Conservation (phyloP, 495 filamentous ascomycete genomes). For the Mytilinidion resinicola region DNA sequence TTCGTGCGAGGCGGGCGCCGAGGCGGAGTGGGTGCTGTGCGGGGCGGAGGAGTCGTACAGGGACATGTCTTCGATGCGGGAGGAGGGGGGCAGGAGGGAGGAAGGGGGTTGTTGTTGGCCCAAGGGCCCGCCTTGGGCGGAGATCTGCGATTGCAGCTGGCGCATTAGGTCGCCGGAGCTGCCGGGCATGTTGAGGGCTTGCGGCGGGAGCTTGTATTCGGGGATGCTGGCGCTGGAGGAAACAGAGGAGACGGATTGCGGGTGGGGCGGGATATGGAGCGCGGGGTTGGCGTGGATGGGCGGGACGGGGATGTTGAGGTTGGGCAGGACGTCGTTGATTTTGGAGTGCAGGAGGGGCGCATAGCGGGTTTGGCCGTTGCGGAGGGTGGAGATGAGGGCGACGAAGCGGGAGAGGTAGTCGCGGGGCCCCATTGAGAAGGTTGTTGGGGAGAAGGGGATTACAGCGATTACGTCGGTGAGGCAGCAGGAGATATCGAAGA, state of each 20-base stretch:
- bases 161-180: not conserved
- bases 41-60: not conserved
- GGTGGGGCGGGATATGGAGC: not conserved
- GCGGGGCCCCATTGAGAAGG: conserved; percentile 59
- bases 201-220: not conserved
- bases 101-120: not conserved
- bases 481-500: conserved; percentile 68
- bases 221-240: not conserved
- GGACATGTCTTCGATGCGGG: not conserved
- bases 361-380: conserved; percentile 64
- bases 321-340: conserved; percentile 58
- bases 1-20: not conserved
- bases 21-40: not conserved
- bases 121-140: too few relatives aligned
- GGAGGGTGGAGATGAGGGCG: conserved; percentile 58
- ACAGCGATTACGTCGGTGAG: conserved; percentile 67
- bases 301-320: conserved; percentile 14
- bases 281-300: conserved; percentile 6
- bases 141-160: not conserved
- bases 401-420: conserved; percentile 68
- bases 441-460: conserved; percentile 48
- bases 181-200: not conserved
- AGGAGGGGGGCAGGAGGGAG: not conserved
- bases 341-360: conserved; percentile 65
- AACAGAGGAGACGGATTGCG: not conserved